A percentile compares a stretch with the other conserved stretches of the same genome.
phyloP scores from a whole-genome alignment of 768 basidiomycete genomes.

The Tylopilus intermedius region DNA sequence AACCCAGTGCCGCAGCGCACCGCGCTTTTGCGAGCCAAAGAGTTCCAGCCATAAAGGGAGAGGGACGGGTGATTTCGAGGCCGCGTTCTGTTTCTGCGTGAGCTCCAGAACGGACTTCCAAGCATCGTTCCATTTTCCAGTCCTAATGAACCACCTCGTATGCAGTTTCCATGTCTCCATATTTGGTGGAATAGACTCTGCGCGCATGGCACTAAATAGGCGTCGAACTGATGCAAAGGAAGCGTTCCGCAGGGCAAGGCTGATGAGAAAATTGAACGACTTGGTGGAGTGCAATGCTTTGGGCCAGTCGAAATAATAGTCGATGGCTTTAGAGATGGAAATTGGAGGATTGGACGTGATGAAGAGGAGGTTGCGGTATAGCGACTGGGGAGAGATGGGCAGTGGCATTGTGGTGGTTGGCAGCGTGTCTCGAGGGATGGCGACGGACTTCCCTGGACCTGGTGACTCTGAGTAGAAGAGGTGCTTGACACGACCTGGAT shows the following conservation, averaged over 20 bases:
- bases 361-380: constrained; percentile 32
- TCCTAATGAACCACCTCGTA: constrained; percentile 52
- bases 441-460: neutral
- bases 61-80: constrained; percentile 28
- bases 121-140: constrained; percentile 54
- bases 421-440: neutral
- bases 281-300: constrained; percentile 32
- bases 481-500: constrained; percentile 20
- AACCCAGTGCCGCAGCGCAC: constrained; percentile 26
- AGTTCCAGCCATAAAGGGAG: constrained; percentile 61
- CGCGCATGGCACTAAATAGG: constrained; percentile 46
- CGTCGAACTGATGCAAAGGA: constrained; percentile 42
- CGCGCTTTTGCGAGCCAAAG: constrained; percentile 40
- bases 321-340: constrained; percentile 12
- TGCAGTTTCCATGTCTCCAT: constrained; percentile 53
- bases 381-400: constrained; percentile 29
- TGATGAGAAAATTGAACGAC: constrained; percentile 43
- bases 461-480: too few relatives aligned
- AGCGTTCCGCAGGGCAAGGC: constrained; percentile 47
- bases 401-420: constrained; percentile 18
- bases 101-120: constrained; percentile 41
- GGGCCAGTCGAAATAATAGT: constrained; percentile 28
- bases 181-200: constrained; percentile 39
- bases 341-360: constrained; percentile 19
- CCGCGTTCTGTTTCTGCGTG: constrained; percentile 5